Percentiles rank a stretch among this genome's conserved stretches.
Evolutionary conservation across 225 moss, liverwort and hornwort genomes (phyloP).

Genomic region (Takakia lepidozioides): DNA sequence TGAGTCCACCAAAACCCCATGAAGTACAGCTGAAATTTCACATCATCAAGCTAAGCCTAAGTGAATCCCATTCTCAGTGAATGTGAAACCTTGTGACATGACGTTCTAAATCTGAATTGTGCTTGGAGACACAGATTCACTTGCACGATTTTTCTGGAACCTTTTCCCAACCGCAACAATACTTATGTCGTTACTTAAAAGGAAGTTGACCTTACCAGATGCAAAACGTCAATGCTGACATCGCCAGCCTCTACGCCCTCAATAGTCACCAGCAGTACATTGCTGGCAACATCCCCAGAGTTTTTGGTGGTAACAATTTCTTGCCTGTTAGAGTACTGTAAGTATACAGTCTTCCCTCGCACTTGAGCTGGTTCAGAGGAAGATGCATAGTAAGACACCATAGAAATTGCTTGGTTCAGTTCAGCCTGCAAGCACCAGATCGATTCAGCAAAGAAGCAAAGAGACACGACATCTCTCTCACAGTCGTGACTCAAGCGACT

Average conservation of each 20-base stretch:
- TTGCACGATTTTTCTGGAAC: too few relatives aligned
- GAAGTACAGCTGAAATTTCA: constrained; percentile 82
- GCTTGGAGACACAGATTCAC: constrained; percentile 16
- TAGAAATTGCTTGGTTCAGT: constrained; percentile 97
- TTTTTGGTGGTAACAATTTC: constrained; percentile 99
- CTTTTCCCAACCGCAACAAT: constrained; percentile 48
- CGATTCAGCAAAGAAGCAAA: neutral
- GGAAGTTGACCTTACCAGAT: constrained; percentile 89
- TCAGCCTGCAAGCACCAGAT: constrained; percentile 45
- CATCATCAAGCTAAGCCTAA: constrained; percentile 52
- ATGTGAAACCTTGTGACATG: constrained; percentile 21
- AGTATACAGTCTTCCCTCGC: constrained; percentile 96
- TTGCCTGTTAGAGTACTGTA: constrained; percentile 99
- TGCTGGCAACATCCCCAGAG: constrained; percentile 99
- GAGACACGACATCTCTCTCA: neutral
- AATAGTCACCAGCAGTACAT: constrained; percentile 99
- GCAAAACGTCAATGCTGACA: constrained; percentile 99
- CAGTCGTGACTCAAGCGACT: neutral
- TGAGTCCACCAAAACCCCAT: constrained; percentile 98
- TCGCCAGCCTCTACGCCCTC: constrained; percentile 99
- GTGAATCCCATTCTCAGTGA: constrained; percentile 43
- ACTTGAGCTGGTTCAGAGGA: constrained; percentile 99
- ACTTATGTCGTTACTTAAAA: constrained; percentile 41
- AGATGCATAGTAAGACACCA: constrained; percentile 99
- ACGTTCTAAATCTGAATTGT: constrained; percentile 19